Evolutionary conservation across 176 grass and related monocot species (phyloP).

Genomic region (Themeda triandra): DNA sequence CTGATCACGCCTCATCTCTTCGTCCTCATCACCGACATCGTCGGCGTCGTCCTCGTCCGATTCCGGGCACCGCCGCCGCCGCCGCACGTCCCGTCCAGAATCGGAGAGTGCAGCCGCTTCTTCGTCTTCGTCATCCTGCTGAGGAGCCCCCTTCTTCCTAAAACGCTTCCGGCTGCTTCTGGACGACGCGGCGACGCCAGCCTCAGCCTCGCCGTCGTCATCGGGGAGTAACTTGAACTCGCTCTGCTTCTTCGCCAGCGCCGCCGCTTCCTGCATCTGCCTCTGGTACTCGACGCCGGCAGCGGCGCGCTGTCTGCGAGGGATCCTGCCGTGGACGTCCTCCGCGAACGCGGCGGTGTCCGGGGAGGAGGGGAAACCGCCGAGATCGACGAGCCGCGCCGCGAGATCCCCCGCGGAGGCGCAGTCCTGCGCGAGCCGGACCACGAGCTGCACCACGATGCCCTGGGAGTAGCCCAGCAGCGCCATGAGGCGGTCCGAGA

Average conservation of each 20-base stretch:
- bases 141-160: background rate
- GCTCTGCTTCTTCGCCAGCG: conserved; percentile 20
- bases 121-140: background rate
- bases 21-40: background rate
- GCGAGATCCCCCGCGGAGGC: conserved; percentile 26
- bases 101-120: background rate
- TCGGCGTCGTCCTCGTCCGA: conserved; percentile 4
- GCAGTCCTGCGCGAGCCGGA: conserved; percentile 40
- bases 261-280: conserved; percentile 24
- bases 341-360: conserved; percentile 32
- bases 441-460: conserved; percentile 17
- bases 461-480: conserved; percentile 32
- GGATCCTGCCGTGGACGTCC: conserved; percentile 22
- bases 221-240: conserved; percentile 33
- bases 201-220: background rate
- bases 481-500: conserved; percentile 38
- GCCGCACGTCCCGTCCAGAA: background rate
- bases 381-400: conserved; percentile 31
- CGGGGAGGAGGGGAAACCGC: conserved; percentile 20
- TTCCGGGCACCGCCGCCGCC: background rate
- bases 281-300: conserved; percentile 6
- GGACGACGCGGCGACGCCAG: background rate
- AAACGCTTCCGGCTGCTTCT: conserved; percentile 4
- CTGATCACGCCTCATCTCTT: conserved; percentile 37
- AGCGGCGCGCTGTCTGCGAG: background rate